Evolutionary conservation across 805 yeast species (phyloP).

Genomic region (Myxozyma lipomycoides): DNA sequence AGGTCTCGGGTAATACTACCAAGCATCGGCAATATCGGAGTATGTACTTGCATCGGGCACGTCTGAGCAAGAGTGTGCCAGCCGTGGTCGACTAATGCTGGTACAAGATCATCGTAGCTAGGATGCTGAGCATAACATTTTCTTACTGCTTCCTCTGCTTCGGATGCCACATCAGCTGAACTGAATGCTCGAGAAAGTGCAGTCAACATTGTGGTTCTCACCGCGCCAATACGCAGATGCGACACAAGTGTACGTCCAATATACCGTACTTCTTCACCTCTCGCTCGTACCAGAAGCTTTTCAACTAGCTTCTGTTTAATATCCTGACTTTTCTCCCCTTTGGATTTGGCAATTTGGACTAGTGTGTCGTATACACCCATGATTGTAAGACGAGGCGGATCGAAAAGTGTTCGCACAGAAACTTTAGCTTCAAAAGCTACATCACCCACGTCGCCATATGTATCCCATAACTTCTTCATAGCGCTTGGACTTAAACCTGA

Average conservation of each 20-base stretch:
- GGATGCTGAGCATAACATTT: conserved; percentile 31
- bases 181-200: conserved; percentile 31
- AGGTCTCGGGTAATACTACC: conserved; percentile 31
- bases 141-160: conserved; percentile 25
- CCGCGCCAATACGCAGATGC: conserved; percentile 31
- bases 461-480: conserved; percentile 20
- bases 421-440: conserved; percentile 32
- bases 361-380: conserved; percentile 23
- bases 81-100: conserved; percentile 15
- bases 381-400: conserved; percentile 26
- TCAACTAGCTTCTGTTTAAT: conserved; percentile 24
- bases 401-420: conserved; percentile 24
- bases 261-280: conserved; percentile 30
- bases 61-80: conserved; percentile 2
- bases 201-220: conserved; percentile 28
- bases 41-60: conserved; percentile 28
- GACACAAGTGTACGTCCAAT: conserved; percentile 28
- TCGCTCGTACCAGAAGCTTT: conserved; percentile 23
- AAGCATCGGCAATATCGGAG: conserved; percentile 31
- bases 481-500: conserved; percentile 24
- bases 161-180: neutral
- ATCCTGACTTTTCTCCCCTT: conserved; percentile 28
- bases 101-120: conserved; percentile 22
- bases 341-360: conserved; percentile 25
- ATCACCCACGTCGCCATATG: conserved; percentile 31